Conservation (phyloP, 2,329 filamentous ascomycete species). For the Lachnum nothofagi region DNA sequence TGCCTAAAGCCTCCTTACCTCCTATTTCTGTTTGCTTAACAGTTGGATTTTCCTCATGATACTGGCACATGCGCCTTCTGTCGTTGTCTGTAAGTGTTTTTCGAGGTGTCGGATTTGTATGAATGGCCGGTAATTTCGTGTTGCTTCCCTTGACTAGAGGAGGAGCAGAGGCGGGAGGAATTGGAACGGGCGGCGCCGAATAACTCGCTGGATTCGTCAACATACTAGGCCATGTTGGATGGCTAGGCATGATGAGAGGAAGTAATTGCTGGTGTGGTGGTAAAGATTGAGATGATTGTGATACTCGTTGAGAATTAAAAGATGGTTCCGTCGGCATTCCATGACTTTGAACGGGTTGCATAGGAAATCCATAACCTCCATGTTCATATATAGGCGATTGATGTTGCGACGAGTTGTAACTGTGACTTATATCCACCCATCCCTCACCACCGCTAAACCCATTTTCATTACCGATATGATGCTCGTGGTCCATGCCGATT, state of each 20-base stretch:
- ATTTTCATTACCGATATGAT: constrained; percentile 28
- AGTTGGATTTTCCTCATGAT: constrained; percentile 81
- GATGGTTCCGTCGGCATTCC: constrained; percentile 54
- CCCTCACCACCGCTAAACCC: constrained; percentile 42
- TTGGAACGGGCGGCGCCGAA: constrained; percentile 52
- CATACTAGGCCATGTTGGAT: constrained; percentile 74
- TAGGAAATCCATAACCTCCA: constrained; percentile 54
- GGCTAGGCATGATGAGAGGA: constrained; percentile 65
- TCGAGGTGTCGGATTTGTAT: constrained; percentile 60
- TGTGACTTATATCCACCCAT: constrained; percentile 50
- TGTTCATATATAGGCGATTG: constrained; percentile 69
- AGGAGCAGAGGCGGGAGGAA: constrained; percentile 50
- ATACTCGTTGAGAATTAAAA: constrained; percentile 44
- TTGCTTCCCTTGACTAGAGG: constrained; percentile 40
- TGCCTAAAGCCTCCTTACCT: constrained; percentile 44
- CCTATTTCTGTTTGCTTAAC: constrained; percentile 97
- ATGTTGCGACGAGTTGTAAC: constrained; percentile 49
- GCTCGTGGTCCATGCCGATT: constrained; percentile 33
- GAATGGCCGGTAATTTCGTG: constrained; percentile 44
- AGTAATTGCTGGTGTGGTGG: constrained; percentile 52
- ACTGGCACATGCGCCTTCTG: constrained; percentile 87
- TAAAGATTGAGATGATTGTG: constrained; percentile 44
- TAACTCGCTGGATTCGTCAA: constrained; percentile 66
- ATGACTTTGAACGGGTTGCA: constrained; percentile 54
- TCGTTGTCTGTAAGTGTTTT: constrained; percentile 90